phyloP scores from a whole-genome alignment of 495 filamentous ascomycete genomes.

The Evernia prunastri region DNA sequence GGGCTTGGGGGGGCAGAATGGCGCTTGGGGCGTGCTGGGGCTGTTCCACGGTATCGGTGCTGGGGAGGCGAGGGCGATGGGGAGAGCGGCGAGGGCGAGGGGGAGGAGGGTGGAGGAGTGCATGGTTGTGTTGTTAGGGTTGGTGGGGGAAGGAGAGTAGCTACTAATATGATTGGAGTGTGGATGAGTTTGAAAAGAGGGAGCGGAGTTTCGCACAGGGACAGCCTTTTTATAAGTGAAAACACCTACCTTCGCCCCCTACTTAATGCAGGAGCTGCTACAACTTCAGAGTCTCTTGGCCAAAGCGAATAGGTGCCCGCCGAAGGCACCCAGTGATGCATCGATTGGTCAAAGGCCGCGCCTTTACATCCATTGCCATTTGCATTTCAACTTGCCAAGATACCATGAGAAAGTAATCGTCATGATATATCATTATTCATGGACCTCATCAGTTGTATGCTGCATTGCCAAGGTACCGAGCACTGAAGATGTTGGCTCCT shows the following conservation, averaged over 20 bases:
- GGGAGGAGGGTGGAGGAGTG: not conserved
- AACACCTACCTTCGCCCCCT: not conserved
- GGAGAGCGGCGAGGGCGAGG: not conserved
- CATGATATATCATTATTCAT: not conserved
- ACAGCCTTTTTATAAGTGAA: not conserved
- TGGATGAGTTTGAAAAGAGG: not conserved
- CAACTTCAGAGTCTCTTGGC: not conserved
- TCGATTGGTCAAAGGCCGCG: not conserved
- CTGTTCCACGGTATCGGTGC: not conserved
- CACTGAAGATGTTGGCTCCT: not conserved
- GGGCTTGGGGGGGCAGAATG: conserved; percentile 4
- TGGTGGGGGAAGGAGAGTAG: not conserved
- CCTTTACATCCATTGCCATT: not conserved
- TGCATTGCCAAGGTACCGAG: not conserved
- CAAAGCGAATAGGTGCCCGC: not conserved
- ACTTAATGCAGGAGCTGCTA: not conserved
- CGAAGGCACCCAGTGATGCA: not conserved
- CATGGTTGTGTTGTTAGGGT: not conserved
- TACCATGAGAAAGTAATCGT: not conserved
- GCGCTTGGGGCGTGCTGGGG: not conserved
- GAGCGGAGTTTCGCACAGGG: not conserved
- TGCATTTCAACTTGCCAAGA: not conserved
- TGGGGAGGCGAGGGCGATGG: not conserved
- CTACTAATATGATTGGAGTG: not conserved
- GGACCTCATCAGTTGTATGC: not conserved